Evolutionary conservation across 2,329 filamentous ascomycete species (phyloP).

Genomic region (Exophiala bonariae): DNA sequence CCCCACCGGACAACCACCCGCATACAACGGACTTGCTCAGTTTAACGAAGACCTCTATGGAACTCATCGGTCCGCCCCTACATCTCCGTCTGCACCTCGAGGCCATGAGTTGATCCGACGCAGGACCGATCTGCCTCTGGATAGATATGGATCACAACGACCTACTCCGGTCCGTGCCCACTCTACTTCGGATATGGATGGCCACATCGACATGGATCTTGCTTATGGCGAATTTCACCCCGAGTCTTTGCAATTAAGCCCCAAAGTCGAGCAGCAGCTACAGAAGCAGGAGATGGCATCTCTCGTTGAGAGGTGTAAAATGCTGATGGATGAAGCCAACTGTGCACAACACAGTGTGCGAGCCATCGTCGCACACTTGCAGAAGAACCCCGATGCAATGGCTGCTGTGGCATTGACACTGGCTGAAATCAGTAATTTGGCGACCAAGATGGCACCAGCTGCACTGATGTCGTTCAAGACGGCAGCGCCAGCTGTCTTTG

Average conservation of each 20-base stretch:
- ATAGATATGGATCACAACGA: conserved; percentile 10
- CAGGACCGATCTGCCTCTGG: conserved; percentile 26
- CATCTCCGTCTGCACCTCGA: conserved; percentile 29
- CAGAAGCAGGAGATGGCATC: conserved; percentile 55
- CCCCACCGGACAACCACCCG: background rate
- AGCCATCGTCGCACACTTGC: conserved; percentile 76
- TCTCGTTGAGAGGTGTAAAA: conserved; percentile 73
- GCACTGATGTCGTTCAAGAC: conserved; percentile 75
- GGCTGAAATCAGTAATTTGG: conserved; percentile 81
- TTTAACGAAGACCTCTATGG: conserved; percentile 28
- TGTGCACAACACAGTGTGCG: conserved; percentile 83
- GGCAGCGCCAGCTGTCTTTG: conserved; percentile 81
- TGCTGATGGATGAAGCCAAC: conserved; percentile 79
- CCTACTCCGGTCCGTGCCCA: conserved; percentile 20
- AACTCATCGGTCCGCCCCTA: conserved; percentile 25
- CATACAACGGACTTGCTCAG: conserved; percentile 20
- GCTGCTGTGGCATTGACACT: conserved; percentile 91
- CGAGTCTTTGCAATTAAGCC: conserved; percentile 52
- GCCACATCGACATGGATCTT: conserved; percentile 80
- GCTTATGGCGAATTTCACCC: conserved; percentile 84
- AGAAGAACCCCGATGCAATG: conserved; percentile 84
- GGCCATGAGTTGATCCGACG: conserved; percentile 21
- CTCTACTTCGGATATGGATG: conserved; percentile 25
- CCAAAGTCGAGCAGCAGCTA: conserved; percentile 46
- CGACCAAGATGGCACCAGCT: conserved; percentile 79